Evolutionary conservation across 1,284 basidiomycete genomes (phyloP).

Genomic region (Rhodotorula sp.): DNA sequence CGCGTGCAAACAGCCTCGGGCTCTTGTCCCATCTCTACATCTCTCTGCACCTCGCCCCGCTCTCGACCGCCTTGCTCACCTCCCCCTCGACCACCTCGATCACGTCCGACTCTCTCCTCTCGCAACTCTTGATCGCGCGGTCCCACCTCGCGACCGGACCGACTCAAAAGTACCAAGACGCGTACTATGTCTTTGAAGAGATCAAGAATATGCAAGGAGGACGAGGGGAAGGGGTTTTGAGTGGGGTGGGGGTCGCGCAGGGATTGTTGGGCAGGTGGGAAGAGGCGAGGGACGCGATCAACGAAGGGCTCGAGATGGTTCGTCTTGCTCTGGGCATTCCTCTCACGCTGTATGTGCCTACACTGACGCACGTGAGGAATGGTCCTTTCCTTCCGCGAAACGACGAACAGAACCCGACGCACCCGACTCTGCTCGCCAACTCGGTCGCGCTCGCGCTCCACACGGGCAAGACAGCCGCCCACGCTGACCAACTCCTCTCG

Average conservation of each 20-base stretch:
- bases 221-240: constrained; percentile 66
- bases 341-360: constrained; percentile 20
- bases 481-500: constrained; percentile 20
- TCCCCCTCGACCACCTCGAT: constrained; percentile 25
- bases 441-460: constrained; percentile 35
- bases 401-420: constrained; percentile 33
- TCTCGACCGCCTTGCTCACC: constrained; percentile 27
- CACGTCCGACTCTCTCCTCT: constrained; percentile 68
- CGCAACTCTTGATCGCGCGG: constrained; percentile 84
- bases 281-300: constrained; percentile 78
- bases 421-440: constrained; percentile 42
- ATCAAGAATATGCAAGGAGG: constrained; percentile 81
- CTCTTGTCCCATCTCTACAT: constrained; percentile 40
- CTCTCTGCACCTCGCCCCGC: constrained; percentile 29
- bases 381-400: not conserved
- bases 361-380: too few relatives aligned
- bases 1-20: constrained; percentile 30
- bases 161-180: constrained; percentile 62
- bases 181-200: constrained; percentile 83
- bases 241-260: constrained; percentile 78
- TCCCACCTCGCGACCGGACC: constrained; percentile 74
- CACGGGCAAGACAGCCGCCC: constrained; percentile 24
- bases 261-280: constrained; percentile 74
- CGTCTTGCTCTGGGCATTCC: constrained; percentile 46
- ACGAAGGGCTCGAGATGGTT: constrained; percentile 70